These are phyloP conservation scores for Ampelomyces quisqualis DNA, from an alignment of 2,329 filamentous ascomycete species.

Conservation along the genomic window DNA sequence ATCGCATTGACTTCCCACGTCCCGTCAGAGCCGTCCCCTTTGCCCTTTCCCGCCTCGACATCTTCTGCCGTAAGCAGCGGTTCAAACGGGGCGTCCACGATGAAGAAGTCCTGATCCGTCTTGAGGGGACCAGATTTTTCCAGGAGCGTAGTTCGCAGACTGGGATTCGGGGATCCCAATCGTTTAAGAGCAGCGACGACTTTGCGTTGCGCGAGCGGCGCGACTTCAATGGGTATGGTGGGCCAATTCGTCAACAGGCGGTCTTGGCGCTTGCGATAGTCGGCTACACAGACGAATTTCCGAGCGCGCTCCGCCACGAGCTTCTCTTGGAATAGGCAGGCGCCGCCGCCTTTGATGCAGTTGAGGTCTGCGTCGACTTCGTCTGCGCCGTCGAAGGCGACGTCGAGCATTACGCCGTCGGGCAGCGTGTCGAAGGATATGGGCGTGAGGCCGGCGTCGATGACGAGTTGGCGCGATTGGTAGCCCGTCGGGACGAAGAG, in stretches of 20 bases:
- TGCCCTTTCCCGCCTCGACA: slow-evolving; percentile 46
- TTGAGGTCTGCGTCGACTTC: slow-evolving; percentile 95
- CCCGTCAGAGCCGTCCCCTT: slow-evolving; percentile 61
- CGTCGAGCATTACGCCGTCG: slow-evolving; percentile 66
- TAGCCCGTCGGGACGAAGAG: slow-evolving; percentile 90
- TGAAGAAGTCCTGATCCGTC: slow-evolving; percentile 83
- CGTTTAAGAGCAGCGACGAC: slow-evolving; percentile 71
- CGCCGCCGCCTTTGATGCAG: slow-evolving; percentile 95
- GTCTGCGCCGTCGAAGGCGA: slow-evolving; percentile 94
- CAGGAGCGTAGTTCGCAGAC: slow-evolving; percentile 69
- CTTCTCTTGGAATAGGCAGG: slow-evolving; percentile 98
- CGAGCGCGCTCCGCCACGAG: slow-evolving; percentile 81
- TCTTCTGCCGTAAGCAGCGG: slow-evolving; percentile 66
- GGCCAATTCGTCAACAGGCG: slow-evolving; percentile 77
- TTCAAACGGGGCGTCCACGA: slow-evolving; percentile 88
- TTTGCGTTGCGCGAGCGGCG: slow-evolving; percentile 76
- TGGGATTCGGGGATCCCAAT: slow-evolving; percentile 71
- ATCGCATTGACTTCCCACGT: slow-evolving; percentile 79
- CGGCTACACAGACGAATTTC: slow-evolving; percentile 85
- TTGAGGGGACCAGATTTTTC: slow-evolving; percentile 80
- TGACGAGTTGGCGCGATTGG: slow-evolving; percentile 85
- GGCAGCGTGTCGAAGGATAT: slow-evolving; percentile 77
- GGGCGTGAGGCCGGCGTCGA: slow-evolving; percentile 72
- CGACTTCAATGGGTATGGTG: slow-evolving; percentile 87
- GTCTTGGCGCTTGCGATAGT: slow-evolving; percentile 84